Percentiles rank a stretch among this genome's conserved stretches.
phyloP scores from a whole-genome alignment of 176 grass and related monocot species.

The Bolboschoenus planiculmis region DNA sequence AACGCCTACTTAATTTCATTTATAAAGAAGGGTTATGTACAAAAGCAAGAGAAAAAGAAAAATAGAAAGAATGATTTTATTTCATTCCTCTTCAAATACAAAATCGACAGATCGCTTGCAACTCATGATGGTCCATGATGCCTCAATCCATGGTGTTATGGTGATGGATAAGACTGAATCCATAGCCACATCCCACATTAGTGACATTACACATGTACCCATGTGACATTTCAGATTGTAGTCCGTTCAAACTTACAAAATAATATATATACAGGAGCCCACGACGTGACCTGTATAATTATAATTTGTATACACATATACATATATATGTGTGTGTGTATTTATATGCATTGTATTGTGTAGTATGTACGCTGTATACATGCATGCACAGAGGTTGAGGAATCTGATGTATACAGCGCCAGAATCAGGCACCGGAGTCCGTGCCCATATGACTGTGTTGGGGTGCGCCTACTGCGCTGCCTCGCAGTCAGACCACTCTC shows the following conservation, averaged over 20 bases:
- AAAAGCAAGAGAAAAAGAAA: too few species aligned
- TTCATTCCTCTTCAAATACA: too few species aligned
- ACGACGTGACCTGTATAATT: neutral
- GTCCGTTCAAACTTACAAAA: neutral
- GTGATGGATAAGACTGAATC: neutral
- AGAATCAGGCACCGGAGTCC: neutral
- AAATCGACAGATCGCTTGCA: too few species aligned
- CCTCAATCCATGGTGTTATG: too few species aligned
- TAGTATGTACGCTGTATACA: neutral
- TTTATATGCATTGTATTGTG: neutral
- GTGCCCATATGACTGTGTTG: constrained; percentile 8
- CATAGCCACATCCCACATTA: neutral
- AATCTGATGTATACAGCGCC: neutral
- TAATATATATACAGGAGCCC: too few species aligned
- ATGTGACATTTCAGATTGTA: neutral
- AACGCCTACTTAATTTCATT: too few species aligned
- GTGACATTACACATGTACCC: neutral
- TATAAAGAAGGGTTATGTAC: too few species aligned
- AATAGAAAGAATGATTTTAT: too few species aligned
- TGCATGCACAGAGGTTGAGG: neutral
- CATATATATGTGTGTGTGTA: neutral
- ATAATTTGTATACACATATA: neutral
- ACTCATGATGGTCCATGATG: too few species aligned
- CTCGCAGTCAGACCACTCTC: neutral
- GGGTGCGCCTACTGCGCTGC: neutral